These are phyloP conservation scores for Tephrocybe sp. DNA, from an alignment of 768 basidiomycete species.

Conservation along the genomic window DNA sequence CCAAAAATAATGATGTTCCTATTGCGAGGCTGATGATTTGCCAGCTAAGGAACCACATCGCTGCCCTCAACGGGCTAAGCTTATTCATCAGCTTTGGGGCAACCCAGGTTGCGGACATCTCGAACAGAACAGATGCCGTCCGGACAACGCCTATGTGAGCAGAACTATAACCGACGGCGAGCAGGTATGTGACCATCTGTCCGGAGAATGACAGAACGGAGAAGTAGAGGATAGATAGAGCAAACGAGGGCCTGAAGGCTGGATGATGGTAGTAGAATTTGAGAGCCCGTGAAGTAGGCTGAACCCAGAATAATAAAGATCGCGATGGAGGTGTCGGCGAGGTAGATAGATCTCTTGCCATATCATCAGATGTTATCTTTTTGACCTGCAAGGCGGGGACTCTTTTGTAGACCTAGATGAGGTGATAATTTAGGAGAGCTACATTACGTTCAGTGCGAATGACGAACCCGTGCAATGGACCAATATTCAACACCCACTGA, in stretches of 20 bases:
- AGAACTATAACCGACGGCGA: constrained; percentile 21
- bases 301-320: not conserved
- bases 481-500: constrained; percentile 23
- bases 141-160: constrained; percentile 20
- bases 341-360: not conserved
- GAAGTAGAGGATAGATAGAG: constrained; percentile 25
- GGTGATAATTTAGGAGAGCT: not conserved
- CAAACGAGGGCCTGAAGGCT: constrained; percentile 22
- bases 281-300: constrained; percentile 7
- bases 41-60: constrained; percentile 27
- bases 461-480: constrained; percentile 21
- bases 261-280: constrained; percentile 19
- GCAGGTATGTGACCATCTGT: constrained; percentile 26
- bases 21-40: constrained; percentile 22
- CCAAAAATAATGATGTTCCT: constrained; percentile 17
- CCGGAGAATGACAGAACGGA: constrained; percentile 26
- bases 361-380: not conserved
- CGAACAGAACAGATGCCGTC: constrained; percentile 20
- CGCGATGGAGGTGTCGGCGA: not conserved
- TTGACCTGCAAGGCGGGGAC: not conserved
- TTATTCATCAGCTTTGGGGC: constrained; percentile 20
- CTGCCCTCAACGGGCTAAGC: constrained; percentile 24
- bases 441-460: not conserved
- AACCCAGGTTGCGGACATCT: constrained; percentile 26
- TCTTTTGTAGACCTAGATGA: constrained; percentile 3